These are phyloP conservation scores for Myxozyma vanderwaltii DNA, from an alignment of 805 yeast genomes.

Conservation along the genomic window DNA sequence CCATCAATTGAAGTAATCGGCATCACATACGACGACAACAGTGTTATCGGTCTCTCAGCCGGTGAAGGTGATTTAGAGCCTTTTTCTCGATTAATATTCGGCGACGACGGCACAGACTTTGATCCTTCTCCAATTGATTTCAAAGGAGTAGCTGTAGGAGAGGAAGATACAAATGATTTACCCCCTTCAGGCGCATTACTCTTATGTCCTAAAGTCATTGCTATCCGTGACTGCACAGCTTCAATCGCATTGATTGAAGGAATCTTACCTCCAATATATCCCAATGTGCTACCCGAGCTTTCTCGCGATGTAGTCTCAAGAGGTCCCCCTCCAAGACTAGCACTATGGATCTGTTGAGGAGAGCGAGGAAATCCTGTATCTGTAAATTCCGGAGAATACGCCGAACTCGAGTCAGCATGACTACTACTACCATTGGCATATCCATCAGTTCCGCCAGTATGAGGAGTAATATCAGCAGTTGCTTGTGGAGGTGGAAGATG, in stretches of 20 bases:
- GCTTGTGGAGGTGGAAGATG: slow-evolving; percentile 24
- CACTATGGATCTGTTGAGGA: slow-evolving; percentile 8
- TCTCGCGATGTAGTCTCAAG: slow-evolving; percentile 5
- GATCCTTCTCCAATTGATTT: background rate
- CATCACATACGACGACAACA: background rate
- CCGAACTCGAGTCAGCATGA: slow-evolving; percentile 9
- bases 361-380: slow-evolving; percentile 3
- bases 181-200: background rate
- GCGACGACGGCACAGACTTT: background rate
- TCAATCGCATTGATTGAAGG: slow-evolving; percentile 30
- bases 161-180: background rate
- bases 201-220: slow-evolving; percentile 25
- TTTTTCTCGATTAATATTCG: background rate
- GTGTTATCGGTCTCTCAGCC: slow-evolving; percentile 4
- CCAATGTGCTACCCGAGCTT: slow-evolving; percentile 1
- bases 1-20: slow-evolving; percentile 4
- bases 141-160: background rate
- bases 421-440: slow-evolving; percentile 14
- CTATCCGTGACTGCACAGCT: slow-evolving; percentile 31
- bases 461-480: slow-evolving; percentile 17
- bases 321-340: slow-evolving; percentile 10
- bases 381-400: background rate
- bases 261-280: slow-evolving; percentile 18
- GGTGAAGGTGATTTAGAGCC: background rate
- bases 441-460: slow-evolving; percentile 13